Evolutionary conservation across 169 alveolate species (phyloP), one percentile per base, ranked within the genome.

Genomic region (Theileria orientalis): DNA sequence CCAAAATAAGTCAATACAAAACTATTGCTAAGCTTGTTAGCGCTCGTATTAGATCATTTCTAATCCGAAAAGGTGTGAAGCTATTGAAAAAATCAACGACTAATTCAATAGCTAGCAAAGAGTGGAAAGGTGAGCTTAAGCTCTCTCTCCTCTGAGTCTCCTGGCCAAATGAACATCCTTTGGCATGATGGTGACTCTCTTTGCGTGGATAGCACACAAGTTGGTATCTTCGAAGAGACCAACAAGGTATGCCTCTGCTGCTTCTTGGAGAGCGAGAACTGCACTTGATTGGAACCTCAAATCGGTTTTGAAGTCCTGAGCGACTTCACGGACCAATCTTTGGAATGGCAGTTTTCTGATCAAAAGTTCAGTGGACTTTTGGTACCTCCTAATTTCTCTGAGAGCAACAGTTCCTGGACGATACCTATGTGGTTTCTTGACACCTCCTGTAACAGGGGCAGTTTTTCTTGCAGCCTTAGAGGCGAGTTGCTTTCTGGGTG

Each of bases 391-490:
- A 87, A 97, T 97, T 92, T 97, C 99, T 83, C 99, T 94, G 56
- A 96, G 94, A 54, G 99, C 99, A 25, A 97, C 99, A 66, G 99
- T 96, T 63, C 99, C 99, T 59, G 99, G 99, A 86, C 99, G 95
- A 88, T 93, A 97, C 83, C 98, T 90, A 91, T 94, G 98, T 41
- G 98, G 98, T 86, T 94, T 94, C 93, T 94, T 94, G 63, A 94
- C 86, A 52, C 97, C 97, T 35, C 97, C 96, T 52, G 97, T 70
- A 23, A 92, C 93, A 44, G 97, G 95, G 21, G 98, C 97, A 44
- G 97, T 86, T 85, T 96, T 96, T 73, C 98, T 88, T 63, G 99
- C 98, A 47, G 98, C 99, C 92, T 96, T 95, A 44, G 96, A 88
- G 73, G 98, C 98, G 70, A 96, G 85, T 83, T 94, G 97, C 91